Evolutionary conservation across 148 eudicot species (phyloP).

Genomic region (Rhododendron williamsianum): DNA sequence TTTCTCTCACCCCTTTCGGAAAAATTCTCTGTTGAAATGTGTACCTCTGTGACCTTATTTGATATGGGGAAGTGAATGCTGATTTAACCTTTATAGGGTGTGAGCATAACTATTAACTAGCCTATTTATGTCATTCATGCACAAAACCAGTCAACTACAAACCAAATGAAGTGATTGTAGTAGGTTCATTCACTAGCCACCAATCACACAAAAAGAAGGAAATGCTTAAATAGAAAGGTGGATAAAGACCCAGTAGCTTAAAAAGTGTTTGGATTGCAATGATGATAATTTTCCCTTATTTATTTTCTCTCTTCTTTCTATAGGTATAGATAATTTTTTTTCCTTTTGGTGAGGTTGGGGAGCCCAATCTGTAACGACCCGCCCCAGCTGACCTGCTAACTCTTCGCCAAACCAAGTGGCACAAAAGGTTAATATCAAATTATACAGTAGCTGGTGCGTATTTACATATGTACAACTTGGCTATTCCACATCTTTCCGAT

Average conservation of each 20-base stretch:
- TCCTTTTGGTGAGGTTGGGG: background rate
- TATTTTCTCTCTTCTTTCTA: background rate
- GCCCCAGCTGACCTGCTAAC: too few relatives aligned
- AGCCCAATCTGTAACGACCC: background rate
- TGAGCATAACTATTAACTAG: background rate
- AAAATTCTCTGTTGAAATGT: background rate
- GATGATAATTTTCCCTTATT: background rate
- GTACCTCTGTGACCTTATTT: background rate
- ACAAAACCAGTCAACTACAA: slow-evolving; percentile 60
- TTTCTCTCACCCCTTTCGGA: background rate
- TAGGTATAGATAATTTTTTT: background rate
- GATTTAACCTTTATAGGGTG: slow-evolving; percentile 16
- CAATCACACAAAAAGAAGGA: slow-evolving; percentile 4
- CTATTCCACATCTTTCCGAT: too few relatives aligned
- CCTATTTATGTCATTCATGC: slow-evolving; percentile 55
- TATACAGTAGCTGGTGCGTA: too few relatives aligned
- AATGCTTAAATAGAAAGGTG: background rate
- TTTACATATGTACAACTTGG: too few relatives aligned
- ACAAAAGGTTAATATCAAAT: too few relatives aligned
- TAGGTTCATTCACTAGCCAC: background rate
- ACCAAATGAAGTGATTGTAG: slow-evolving; percentile 45
- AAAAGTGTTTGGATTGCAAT: background rate
- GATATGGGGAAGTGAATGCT: background rate
- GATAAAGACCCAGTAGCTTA: background rate
- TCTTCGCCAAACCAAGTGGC: too few relatives aligned